These are phyloP conservation scores for Pestalotiopsis fici DNA, from an alignment of 2,329 filamentous ascomycete genomes.

Conservation along the genomic window DNA sequence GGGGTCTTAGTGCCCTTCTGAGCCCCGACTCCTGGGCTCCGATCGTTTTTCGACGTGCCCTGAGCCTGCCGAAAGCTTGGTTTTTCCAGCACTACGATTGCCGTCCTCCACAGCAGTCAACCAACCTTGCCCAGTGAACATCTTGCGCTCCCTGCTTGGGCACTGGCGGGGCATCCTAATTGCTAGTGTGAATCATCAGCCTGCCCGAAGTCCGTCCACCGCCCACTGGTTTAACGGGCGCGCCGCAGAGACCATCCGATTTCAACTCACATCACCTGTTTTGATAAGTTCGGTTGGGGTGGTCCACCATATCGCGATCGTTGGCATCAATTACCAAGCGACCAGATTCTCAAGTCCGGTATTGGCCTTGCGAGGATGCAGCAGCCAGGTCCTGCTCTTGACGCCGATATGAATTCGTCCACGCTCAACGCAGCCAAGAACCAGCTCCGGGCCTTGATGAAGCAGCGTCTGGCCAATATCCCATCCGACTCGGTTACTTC, in stretches of 20 bases:
- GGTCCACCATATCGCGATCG: not conserved
- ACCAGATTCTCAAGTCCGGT: not conserved
- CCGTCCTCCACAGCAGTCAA: not conserved
- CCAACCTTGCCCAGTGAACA: not conserved
- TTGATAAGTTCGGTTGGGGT: not conserved
- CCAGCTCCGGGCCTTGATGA: constrained; percentile 72
- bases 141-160: not conserved
- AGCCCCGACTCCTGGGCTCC: not conserved
- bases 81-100: not conserved
- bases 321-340: not conserved
- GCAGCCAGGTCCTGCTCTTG: not conserved
- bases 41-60: not conserved
- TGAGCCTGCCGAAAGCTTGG: not conserved
- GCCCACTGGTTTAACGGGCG: not conserved
- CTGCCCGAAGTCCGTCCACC: not conserved
- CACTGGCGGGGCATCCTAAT: not conserved
- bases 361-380: constrained; percentile 1
- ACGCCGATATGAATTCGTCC: constrained; percentile 27
- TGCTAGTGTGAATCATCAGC: not conserved
- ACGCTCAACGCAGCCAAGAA: constrained; percentile 70
- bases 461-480: constrained; percentile 62
- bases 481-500: constrained; percentile 59
- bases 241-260: not conserved
- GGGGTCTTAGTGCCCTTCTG: not conserved
- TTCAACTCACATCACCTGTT: not conserved